These are phyloP conservation scores for Dothiorella sarmentorum DNA, from an alignment of 2,329 filamentous ascomycete species.

Conservation along the genomic window DNA sequence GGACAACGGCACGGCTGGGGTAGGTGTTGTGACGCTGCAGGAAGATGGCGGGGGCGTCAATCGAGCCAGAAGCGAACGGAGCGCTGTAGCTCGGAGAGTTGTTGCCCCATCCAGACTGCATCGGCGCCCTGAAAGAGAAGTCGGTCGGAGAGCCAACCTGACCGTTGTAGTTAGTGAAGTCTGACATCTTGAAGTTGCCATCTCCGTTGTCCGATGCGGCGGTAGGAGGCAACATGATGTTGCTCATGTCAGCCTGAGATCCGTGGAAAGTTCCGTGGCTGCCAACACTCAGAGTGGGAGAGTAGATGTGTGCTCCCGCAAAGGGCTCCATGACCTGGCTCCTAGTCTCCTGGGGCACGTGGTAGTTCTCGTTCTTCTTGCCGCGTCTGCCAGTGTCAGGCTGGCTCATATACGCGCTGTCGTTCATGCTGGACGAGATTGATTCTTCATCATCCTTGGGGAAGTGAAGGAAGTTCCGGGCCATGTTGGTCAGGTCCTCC, in stretches of 20 bases:
- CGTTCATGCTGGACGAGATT: constrained; percentile 38
- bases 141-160: constrained; percentile 31
- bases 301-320: constrained; percentile 32
- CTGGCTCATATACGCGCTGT: constrained; percentile 42
- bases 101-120: constrained; percentile 24
- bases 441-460: constrained; percentile 37
- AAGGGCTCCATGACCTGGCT: constrained; percentile 31
- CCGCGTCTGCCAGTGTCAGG: constrained; percentile 35
- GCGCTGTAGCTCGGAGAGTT: constrained; percentile 27
- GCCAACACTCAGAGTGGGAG: constrained; percentile 36
- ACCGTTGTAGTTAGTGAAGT: constrained; percentile 38
- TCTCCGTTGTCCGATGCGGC: constrained; percentile 33
- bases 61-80: constrained; percentile 22
- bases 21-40: constrained; percentile 9
- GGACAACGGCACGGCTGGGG: constrained; percentile 1
- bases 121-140: constrained; percentile 11
- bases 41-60: constrained; percentile 11
- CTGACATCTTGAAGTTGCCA: constrained; percentile 26
- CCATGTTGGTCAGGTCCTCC: constrained; percentile 35
- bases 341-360: constrained; percentile 30
- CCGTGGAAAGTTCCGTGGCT: constrained; percentile 33
- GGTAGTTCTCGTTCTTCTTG: constrained; percentile 13
- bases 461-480: constrained; percentile 30
- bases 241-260: constrained; percentile 32
- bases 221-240: constrained; percentile 30